Conservation (phyloP, 2,329 filamentous ascomycete genomes). For the Fusarium solani-melongenae region DNA sequence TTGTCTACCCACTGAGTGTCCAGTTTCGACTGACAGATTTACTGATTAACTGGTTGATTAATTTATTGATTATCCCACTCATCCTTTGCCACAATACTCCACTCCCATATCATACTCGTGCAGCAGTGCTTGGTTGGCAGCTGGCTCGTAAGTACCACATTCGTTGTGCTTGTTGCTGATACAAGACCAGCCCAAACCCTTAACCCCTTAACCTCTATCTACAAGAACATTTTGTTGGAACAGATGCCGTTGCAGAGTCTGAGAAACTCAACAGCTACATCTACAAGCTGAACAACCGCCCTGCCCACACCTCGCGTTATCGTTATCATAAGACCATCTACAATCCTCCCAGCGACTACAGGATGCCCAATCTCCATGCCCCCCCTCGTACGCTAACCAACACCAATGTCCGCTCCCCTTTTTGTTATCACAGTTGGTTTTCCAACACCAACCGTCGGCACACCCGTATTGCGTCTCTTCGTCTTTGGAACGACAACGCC, state of each 20-base stretch:
- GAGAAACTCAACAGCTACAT: neutral
- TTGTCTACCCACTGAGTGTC: no score
- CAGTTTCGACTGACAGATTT: no score
- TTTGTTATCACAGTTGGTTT: neutral
- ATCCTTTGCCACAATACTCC: no score
- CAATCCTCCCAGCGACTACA: neutral
- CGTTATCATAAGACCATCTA: neutral
- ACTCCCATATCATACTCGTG: no score
- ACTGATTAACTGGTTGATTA: no score
- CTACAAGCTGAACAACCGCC: neutral
- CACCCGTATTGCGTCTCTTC: slow-evolving; percentile 1
- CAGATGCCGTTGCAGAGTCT: neutral
- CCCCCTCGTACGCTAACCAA: slow-evolving; percentile 20
- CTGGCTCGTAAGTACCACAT: neutral
- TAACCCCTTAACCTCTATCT: neutral
- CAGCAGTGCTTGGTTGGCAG: no score
- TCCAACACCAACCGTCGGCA: neutral
- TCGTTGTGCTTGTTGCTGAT: neutral
- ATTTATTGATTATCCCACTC: no score
- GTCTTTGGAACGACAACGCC: neutral
- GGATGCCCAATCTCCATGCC: neutral
- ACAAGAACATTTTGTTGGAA: neutral
- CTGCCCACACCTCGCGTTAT: neutral
- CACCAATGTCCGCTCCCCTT: neutral
- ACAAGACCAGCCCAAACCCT: neutral